Evolutionary conservation across 2,329 filamentous ascomycete species (phyloP).

Genomic region (Monosporascus sp.): DNA sequence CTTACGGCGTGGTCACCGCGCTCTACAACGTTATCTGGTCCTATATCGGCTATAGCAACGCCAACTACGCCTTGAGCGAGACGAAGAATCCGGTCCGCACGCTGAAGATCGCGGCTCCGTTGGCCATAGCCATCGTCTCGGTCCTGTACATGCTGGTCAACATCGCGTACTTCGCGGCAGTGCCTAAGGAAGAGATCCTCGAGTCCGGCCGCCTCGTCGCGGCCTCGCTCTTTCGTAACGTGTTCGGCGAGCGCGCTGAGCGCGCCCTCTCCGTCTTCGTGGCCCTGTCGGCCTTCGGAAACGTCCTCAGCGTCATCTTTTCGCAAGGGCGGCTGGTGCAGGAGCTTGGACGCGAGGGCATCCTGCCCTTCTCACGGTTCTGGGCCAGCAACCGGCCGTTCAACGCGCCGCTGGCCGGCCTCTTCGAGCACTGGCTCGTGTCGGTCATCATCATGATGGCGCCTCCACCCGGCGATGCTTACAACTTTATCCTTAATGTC

Average conservation of each 20-base stretch:
- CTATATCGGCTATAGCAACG: constrained; percentile 61
- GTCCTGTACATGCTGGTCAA: constrained; percentile 60
- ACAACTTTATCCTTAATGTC: constrained; percentile 60
- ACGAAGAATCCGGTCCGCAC: constrained; percentile 51
- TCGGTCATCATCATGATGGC: constrained; percentile 61
- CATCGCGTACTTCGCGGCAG: constrained; percentile 60
- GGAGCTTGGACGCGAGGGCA: constrained; percentile 64
- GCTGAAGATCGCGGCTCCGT: constrained; percentile 48
- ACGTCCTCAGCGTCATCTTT: constrained; percentile 57
- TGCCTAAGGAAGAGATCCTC: constrained; percentile 52
- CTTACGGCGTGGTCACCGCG: constrained; percentile 51
- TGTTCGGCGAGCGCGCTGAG: constrained; percentile 53
- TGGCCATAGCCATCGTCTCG: constrained; percentile 54
- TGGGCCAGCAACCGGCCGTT: constrained; percentile 67
- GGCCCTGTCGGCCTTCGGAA: constrained; percentile 56
- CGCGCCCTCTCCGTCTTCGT: constrained; percentile 50
- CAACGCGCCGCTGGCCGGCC: constrained; percentile 55
- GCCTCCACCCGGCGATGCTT: constrained; percentile 61
- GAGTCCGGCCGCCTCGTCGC: constrained; percentile 56
- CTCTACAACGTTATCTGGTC: constrained; percentile 55
- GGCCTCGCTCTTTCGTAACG: constrained; percentile 54
- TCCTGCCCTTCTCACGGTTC: constrained; percentile 60
- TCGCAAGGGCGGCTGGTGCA: constrained; percentile 55
- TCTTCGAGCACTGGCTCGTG: constrained; percentile 62
- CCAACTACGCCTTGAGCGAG: constrained; percentile 57